Conservation (phyloP, 1,284 basidiomycete species). For the Trichosporon inkin region DNA sequence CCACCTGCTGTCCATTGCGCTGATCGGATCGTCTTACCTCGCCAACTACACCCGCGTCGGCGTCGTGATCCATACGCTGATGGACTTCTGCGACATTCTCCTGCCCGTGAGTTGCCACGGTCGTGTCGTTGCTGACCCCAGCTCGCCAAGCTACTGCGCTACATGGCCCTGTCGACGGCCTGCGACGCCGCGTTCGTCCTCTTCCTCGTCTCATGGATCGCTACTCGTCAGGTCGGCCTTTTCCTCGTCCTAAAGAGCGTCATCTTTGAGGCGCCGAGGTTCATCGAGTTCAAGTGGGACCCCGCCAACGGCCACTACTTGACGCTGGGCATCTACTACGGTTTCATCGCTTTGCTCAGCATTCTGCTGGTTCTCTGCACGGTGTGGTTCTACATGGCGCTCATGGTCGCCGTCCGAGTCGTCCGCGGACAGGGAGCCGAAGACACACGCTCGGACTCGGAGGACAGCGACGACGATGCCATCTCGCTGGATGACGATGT, state of each 20-base stretch:
- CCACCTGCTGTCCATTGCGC: conserved; percentile 80
- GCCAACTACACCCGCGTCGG: conserved; percentile 84
- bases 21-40: conserved; percentile 74
- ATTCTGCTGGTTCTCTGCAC: conserved; percentile 63
- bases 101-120: conserved; percentile 64
- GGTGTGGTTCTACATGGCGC: conserved; percentile 82
- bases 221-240: conserved; percentile 79
- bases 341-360: conserved; percentile 60
- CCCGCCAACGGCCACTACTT: conserved; percentile 60
- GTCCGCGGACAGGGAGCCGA: conserved; percentile 72
- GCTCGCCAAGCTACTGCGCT: conserved; percentile 91
- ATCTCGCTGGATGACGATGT: conserved; percentile 15
- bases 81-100: conserved; percentile 91
- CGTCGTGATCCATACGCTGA: conserved; percentile 78
- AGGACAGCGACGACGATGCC: conserved; percentile 45
- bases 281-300: conserved; percentile 60
- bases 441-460: conserved; percentile 81
- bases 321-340: conserved; percentile 53
- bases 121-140: conserved; percentile 39
- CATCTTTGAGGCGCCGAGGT: conserved; percentile 55
- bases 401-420: conserved; percentile 73
- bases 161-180: conserved; percentile 63
- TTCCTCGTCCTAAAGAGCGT: conserved; percentile 63
- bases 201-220: conserved; percentile 84
- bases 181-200: conserved; percentile 74